These are phyloP conservation scores for Claviceps lovelessii DNA, from an alignment of 2,329 filamentous ascomycete genomes.

Conservation along the genomic window DNA sequence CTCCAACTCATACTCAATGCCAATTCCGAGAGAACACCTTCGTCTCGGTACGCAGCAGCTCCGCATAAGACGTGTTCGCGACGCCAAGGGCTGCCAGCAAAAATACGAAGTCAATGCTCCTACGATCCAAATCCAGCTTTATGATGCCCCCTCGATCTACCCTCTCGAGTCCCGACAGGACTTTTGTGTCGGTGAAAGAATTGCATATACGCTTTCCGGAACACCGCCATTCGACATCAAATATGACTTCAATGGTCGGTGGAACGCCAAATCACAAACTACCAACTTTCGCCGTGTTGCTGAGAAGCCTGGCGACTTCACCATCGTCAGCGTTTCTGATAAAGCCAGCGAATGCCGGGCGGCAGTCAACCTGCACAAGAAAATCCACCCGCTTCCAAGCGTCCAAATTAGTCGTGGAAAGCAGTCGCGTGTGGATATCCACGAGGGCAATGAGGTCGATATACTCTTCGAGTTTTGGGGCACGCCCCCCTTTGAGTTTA, in stretches of 20 bases:
- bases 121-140: constrained; percentile 79
- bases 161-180: constrained; percentile 71
- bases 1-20: constrained; percentile 59
- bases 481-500: constrained; percentile 93
- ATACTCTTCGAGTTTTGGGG: constrained; percentile 93
- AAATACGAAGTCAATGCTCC: constrained; percentile 57
- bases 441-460: constrained; percentile 88
- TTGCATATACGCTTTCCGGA: constrained; percentile 82
- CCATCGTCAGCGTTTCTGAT: constrained; percentile 75
- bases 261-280: constrained; percentile 64
- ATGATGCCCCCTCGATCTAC: constrained; percentile 82
- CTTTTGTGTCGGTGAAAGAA: constrained; percentile 90
- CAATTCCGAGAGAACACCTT: constrained; percentile 71
- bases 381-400: constrained; percentile 81
- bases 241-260: constrained; percentile 74
- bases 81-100: constrained; percentile 72
- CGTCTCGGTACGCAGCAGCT: constrained; percentile 82
- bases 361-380: constrained; percentile 60
- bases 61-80: constrained; percentile 77
- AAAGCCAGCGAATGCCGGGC: constrained; percentile 79
- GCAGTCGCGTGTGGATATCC: constrained; percentile 75
- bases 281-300: constrained; percentile 88
- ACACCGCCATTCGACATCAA: constrained; percentile 84
- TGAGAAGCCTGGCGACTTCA: constrained; percentile 78
- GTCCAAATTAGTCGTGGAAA: constrained; percentile 79